Conservation (phyloP, 176 grass and related monocot species). For the Musa beccarii region DNA sequence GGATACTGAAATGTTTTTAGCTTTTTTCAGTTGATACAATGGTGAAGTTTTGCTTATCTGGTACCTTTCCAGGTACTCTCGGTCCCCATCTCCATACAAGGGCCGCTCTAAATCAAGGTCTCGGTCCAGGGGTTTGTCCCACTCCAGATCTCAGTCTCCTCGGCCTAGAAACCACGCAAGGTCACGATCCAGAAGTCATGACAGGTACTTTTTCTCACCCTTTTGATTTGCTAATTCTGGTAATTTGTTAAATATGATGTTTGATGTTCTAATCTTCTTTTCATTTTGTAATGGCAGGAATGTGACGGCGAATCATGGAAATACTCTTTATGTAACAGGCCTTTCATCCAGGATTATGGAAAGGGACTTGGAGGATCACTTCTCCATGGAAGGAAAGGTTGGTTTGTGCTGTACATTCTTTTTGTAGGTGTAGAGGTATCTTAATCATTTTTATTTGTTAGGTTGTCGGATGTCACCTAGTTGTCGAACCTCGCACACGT, state of each 20-base stretch:
- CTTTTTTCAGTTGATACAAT: too few relatives aligned
- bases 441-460: conserved; percentile 9
- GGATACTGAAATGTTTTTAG: too few relatives aligned
- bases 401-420: neutral
- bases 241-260: conserved; percentile 1
- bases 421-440: neutral
- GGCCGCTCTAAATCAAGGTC: conserved; percentile 48
- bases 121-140: conserved; percentile 36
- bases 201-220: conserved; percentile 23
- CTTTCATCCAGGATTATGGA: conserved; percentile 69
- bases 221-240: neutral
- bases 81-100: conserved; percentile 61
- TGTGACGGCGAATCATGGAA: conserved; percentile 48
- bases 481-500: conserved; percentile 69
- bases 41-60: neutral
- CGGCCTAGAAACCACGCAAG: conserved; percentile 33
- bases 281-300: conserved; percentile 15
- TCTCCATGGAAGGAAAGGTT: conserved; percentile 66
- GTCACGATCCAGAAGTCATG: conserved; percentile 47
- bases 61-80: conserved; percentile 37
- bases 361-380: conserved; percentile 59
- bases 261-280: conserved; percentile 6
- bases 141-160: conserved; percentile 42
- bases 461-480: conserved; percentile 57
- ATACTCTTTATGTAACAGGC: conserved; percentile 77